A percentile compares a stretch with the other conserved stretches of the same genome.
phyloP scores from a whole-genome alignment of 169 alveolate genomes.

The Cryptosporidium sp. region DNA sequence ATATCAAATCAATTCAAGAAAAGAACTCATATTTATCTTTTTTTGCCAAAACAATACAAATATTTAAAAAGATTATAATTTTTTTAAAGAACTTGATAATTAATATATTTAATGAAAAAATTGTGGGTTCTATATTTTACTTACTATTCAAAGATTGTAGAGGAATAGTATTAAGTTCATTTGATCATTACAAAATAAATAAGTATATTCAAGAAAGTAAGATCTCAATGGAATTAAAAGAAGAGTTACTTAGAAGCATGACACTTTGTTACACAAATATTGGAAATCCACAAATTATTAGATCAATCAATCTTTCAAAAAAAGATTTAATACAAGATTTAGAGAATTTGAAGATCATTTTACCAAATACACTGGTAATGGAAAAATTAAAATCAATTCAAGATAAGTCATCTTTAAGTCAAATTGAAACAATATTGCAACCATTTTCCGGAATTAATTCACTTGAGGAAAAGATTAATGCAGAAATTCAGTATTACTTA shows the following conservation, averaged over 20 bases:
- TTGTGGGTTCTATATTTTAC: constrained; percentile 11
- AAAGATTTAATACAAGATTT: constrained; percentile 46
- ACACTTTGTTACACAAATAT: constrained; percentile 59
- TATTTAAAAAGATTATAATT: neutral
- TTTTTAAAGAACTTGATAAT: neutral
- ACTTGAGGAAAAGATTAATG: constrained; percentile 30
- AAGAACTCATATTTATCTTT: neutral
- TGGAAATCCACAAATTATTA: constrained; percentile 46
- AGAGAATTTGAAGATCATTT: constrained; percentile 3
- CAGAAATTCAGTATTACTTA: constrained; percentile 49
- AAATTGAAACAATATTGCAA: constrained; percentile 10
- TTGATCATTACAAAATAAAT: constrained; percentile 51
- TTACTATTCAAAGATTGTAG: constrained; percentile 21
- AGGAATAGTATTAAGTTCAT: constrained; percentile 36
- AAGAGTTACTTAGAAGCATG: constrained; percentile 65
- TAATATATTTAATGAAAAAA: constrained; percentile 1
- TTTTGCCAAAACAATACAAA: neutral
- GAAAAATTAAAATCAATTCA: constrained; percentile 14
- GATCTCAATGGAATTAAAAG: constrained; percentile 28
- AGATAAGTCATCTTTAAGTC: constrained; percentile 5
- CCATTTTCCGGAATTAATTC: constrained; percentile 42
- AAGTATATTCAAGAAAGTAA: constrained; percentile 29
- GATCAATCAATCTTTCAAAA: constrained; percentile 11
- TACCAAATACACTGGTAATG: constrained; percentile 11
- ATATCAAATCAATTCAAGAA: neutral